Evolutionary conservation across 2,329 filamentous ascomycete genomes (phyloP).

Genomic region (Sclerotinia glacialis): DNA sequence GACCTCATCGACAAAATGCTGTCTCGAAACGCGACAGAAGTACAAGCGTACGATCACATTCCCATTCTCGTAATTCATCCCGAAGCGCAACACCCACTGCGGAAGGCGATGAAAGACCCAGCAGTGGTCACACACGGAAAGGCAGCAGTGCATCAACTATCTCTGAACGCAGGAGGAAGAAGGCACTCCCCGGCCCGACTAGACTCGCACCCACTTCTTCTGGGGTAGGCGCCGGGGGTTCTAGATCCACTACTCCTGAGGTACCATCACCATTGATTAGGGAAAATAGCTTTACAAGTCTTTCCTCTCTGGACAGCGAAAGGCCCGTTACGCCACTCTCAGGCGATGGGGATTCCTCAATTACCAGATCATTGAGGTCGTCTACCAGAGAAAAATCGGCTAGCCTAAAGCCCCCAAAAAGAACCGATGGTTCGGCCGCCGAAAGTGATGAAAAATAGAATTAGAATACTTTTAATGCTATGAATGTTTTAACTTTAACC

Average conservation of each 20-base stretch:
- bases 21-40: constrained; percentile 33
- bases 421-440: constrained; percentile 4
- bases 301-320: constrained; percentile 38
- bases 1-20: constrained; percentile 30
- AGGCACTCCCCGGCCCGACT: constrained; percentile 27
- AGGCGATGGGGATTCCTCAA: constrained; percentile 28
- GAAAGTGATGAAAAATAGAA: constrained; percentile 16
- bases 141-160: constrained; percentile 36
- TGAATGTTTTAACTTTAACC: not conserved
- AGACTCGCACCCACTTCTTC: constrained; percentile 30
- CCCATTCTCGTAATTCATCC: constrained; percentile 40
- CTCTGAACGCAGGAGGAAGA: constrained; percentile 35
- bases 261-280: constrained; percentile 36
- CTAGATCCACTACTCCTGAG: constrained; percentile 35
- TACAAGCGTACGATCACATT: constrained; percentile 36
- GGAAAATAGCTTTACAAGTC: constrained; percentile 37
- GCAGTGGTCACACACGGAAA: constrained; percentile 32
- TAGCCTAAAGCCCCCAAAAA: not conserved
- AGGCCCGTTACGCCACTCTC: constrained; percentile 27
- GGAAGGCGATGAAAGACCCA: constrained; percentile 35
- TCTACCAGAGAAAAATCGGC: constrained; percentile 9
- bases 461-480: constrained; percentile 10
- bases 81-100: constrained; percentile 39
- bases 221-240: not conserved
- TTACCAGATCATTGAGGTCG: constrained; percentile 16